Conservation (phyloP, 2,329 filamentous ascomycete genomes). For the Leptodontidium sp. region DNA sequence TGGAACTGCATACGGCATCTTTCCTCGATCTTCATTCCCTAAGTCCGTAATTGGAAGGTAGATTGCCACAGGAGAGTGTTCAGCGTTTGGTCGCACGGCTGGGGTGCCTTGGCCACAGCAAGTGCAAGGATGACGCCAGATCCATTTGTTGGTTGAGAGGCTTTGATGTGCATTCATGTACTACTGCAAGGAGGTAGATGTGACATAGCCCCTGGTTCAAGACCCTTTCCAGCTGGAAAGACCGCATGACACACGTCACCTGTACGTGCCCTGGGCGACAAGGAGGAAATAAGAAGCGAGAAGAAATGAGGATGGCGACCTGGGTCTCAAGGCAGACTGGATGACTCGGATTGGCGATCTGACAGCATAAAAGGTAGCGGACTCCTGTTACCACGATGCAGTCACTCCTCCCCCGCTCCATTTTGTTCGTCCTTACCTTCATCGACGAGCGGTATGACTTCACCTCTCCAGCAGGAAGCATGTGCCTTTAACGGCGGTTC, state of each 20-base stretch:
- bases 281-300: not conserved
- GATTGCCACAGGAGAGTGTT: conserved; percentile 6
- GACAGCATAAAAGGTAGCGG: not conserved
- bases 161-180: conserved; percentile 1
- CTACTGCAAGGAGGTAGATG: conserved; percentile 2
- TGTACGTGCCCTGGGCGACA: not conserved
- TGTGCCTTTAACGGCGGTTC: not conserved
- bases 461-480: not conserved
- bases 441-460: not conserved
- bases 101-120: conserved; percentile 1
- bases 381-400: no score
- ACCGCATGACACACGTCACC: conserved; percentile 6
- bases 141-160: conserved; percentile 1
- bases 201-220: conserved; percentile 2
- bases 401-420: not conserved
- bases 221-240: not conserved
- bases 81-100: not conserved
- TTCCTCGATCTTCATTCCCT: no score
- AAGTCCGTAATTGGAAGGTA: conserved; percentile 10
- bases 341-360: not conserved
- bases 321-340: not conserved
- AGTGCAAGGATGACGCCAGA: conserved; percentile 6
- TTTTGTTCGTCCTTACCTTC: not conserved
- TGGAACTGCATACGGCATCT: conserved; percentile 3
- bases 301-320: not conserved